These are phyloP conservation scores for Centaurea solstitialis DNA, from an alignment of 129 eudicot genomes.

Conservation along the genomic window DNA sequence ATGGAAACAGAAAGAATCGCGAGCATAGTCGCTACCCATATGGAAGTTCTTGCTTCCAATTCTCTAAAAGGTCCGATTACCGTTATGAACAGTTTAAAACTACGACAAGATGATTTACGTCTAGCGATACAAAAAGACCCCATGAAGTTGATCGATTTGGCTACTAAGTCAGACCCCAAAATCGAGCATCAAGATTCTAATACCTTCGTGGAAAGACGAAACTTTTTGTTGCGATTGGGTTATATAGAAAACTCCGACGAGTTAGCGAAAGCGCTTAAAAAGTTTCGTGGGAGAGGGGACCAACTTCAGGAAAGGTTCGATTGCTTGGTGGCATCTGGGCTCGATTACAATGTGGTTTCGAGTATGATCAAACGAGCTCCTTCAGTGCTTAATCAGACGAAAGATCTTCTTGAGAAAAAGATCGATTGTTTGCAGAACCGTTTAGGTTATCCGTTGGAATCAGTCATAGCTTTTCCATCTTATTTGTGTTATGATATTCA, in stretches of 20 bases:
- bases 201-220: conserved; percentile 45
- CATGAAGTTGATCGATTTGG: conserved; percentile 43
- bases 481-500: conserved; percentile 69
- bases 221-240: conserved; percentile 63
- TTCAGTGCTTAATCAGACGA: conserved; percentile 56
- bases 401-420: conserved; percentile 61
- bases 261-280: conserved; percentile 60
- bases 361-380: conserved; percentile 69
- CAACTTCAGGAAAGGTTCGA: conserved; percentile 78
- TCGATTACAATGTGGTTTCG: conserved; percentile 57
- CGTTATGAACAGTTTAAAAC: conserved; percentile 49
- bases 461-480: conserved; percentile 72
- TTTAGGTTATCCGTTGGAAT: conserved; percentile 62
- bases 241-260: conserved; percentile 75
- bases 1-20: conserved; percentile 40
- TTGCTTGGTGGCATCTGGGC: conserved; percentile 73
- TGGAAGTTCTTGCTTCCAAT: conserved; percentile 45
- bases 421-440: conserved; percentile 47
- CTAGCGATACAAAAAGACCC: conserved; percentile 54
- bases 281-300: conserved; percentile 83
- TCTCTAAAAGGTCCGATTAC: conserved; percentile 50
- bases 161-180: conserved; percentile 35
- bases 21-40: conserved; percentile 41
- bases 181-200: conserved; percentile 41
- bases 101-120: conserved; percentile 36